Conservation (phyloP, 1,284 basidiomycete genomes). For the Hemileia vastatrix region DNA sequence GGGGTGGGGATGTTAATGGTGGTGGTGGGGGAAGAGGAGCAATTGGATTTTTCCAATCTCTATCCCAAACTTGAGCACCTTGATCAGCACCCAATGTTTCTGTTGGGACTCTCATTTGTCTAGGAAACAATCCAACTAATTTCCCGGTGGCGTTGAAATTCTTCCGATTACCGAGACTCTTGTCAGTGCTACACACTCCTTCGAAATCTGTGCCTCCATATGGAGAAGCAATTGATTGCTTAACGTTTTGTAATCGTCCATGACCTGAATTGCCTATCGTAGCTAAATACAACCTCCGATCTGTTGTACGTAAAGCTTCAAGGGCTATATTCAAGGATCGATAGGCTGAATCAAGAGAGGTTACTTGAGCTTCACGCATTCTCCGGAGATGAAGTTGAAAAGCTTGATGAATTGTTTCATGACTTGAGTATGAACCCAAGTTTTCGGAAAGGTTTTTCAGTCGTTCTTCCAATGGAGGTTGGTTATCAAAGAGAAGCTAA, state of each 20-base stretch:
- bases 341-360: conserved; percentile 4
- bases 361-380: not conserved
- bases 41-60: conserved; percentile 22
- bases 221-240: no score
- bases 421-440: not conserved
- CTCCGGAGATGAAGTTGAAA: conserved; percentile 13
- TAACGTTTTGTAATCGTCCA: conserved; percentile 10
- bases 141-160: conserved; percentile 17
- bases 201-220: no score
- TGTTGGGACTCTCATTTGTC: conserved; percentile 64
- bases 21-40: conserved; percentile 1
- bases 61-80: conserved; percentile 42
- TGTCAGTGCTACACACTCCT: no score
- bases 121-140: conserved; percentile 61
- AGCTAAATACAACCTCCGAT: not conserved
- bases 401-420: conserved; percentile 21
- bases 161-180: no score
- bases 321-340: conserved; percentile 13
- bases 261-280: conserved; percentile 4
- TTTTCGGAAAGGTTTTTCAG: not conserved
- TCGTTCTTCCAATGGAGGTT: not conserved
- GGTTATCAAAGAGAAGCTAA: conserved; percentile 13
- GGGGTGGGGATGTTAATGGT: no score
- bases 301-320: conserved; percentile 10
- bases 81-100: conserved; percentile 62